phyloP scores from a whole-genome alignment of 495 filamentous ascomycete species.

The Neurospora cerealis region DNA sequence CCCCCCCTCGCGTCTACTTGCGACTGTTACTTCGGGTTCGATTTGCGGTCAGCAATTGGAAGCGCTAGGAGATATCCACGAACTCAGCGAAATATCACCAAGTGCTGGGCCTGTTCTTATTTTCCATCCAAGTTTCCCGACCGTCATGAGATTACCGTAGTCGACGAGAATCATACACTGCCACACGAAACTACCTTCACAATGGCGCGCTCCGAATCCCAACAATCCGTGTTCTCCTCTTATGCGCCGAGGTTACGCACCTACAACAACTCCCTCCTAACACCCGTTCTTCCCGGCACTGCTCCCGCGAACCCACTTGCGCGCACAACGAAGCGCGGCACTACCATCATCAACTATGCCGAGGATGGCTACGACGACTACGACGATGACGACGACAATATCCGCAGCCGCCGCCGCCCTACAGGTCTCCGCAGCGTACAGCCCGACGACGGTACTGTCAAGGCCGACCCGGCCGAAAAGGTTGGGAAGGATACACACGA shows the following conservation, averaged over 20 bases:
- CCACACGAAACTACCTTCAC: conserved; percentile 4
- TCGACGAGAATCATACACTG: neutral
- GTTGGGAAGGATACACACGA: conserved; percentile 72
- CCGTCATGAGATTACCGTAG: conserved; percentile 11
- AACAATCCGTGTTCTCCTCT: conserved; percentile 81
- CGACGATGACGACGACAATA: conserved; percentile 89
- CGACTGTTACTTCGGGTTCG: neutral
- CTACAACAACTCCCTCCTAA: conserved; percentile 87
- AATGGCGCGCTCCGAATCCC: conserved; percentile 37
- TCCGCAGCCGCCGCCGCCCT: conserved; percentile 61
- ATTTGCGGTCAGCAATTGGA: neutral
- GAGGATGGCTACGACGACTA: conserved; percentile 93
- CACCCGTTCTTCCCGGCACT: conserved; percentile 67
- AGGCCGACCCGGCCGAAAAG: conserved; percentile 56
- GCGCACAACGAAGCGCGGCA: conserved; percentile 92
- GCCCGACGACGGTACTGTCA: conserved; percentile 54
- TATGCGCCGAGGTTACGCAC: conserved; percentile 86
- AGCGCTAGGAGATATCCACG: neutral
- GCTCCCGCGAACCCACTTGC: conserved; percentile 55
- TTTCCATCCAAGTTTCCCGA: neutral
- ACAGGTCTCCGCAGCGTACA: conserved; percentile 71
- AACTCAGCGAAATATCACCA: neutral
- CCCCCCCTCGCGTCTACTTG: neutral
- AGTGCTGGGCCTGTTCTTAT: neutral
- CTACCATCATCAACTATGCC: conserved; percentile 92